These are phyloP conservation scores for Handroanthus guayacan DNA, from an alignment of 257 asterid genomes.

Conservation along the genomic window DNA sequence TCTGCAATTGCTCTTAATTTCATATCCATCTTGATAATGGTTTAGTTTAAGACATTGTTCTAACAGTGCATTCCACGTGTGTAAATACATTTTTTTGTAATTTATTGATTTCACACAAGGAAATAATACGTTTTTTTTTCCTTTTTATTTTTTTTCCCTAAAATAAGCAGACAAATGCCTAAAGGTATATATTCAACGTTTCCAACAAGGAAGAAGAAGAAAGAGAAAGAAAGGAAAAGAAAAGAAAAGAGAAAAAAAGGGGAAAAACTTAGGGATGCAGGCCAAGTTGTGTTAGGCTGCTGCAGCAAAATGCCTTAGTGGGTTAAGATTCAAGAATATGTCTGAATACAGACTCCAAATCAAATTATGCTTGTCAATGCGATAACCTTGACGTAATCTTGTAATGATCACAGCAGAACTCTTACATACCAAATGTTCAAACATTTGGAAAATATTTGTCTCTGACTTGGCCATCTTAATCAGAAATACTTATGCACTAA, in stretches of 20 bases:
- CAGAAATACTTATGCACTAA: constrained; percentile 4
- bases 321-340: constrained; percentile 17
- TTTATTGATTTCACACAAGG: background rate
- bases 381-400: background rate
- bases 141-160: too few relatives aligned
- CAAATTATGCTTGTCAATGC: constrained; percentile 22
- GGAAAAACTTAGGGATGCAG: background rate
- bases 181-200: background rate
- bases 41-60: too few relatives aligned
- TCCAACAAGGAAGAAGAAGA: background rate
- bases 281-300: constrained; percentile 25
- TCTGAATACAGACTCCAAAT: background rate
- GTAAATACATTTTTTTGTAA: too few relatives aligned
- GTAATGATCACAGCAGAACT: constrained; percentile 48
- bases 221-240: too few relatives aligned
- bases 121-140: too few relatives aligned
- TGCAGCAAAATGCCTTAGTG: constrained; percentile 25
- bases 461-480: constrained; percentile 18
- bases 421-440: constrained; percentile 22
- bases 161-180: background rate
- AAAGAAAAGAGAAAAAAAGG: too few relatives aligned
- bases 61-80: too few relatives aligned
- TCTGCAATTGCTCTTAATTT: too few relatives aligned
- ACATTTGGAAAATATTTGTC: constrained; percentile 1
- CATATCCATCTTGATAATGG: too few relatives aligned